Conservation (phyloP, 2,329 filamentous ascomycete genomes). For the Dryadomyces sulphureus region DNA sequence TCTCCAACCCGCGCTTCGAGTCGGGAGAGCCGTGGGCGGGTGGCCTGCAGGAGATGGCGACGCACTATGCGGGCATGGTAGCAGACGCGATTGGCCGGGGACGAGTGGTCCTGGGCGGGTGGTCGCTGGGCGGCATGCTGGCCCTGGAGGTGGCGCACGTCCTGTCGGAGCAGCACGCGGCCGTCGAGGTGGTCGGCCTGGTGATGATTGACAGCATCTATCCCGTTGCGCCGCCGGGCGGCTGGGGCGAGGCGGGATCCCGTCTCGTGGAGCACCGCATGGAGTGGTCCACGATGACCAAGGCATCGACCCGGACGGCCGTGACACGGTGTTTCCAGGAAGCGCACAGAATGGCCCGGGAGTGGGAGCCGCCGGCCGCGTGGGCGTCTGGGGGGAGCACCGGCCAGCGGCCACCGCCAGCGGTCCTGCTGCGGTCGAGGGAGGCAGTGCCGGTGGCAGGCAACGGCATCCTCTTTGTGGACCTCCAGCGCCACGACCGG, state of each 20-base stretch:
- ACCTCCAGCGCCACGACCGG: conserved; percentile 25
- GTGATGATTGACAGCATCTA: conserved; percentile 38
- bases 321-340: conserved; percentile 26
- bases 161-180: conserved; percentile 16
- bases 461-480: conserved; percentile 19
- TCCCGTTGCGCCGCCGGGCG: conserved; percentile 8
- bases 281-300: conserved; percentile 16
- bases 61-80: conserved; percentile 31
- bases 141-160: conserved; percentile 34
- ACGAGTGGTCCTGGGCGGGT: conserved; percentile 36
- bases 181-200: conserved; percentile 30
- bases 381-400: background rate
- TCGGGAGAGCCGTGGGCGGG: conserved; percentile 31
- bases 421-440: conserved; percentile 29
- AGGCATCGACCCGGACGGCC: conserved; percentile 14
- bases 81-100: conserved; percentile 21
- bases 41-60: conserved; percentile 39
- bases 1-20: conserved; percentile 38
- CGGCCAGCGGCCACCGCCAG: conserved; percentile 19
- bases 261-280: conserved; percentile 14
- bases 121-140: conserved; percentile 38
- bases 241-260: conserved; percentile 9
- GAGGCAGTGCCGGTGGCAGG: conserved; percentile 22
- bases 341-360: conserved; percentile 23
- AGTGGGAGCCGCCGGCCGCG: conserved; percentile 24